A percentile compares a stretch with the other conserved stretches of the same genome.
Evolutionary conservation across 495 filamentous ascomycete species (phyloP).

Genomic region (Hyaloscypha variabilis): DNA sequence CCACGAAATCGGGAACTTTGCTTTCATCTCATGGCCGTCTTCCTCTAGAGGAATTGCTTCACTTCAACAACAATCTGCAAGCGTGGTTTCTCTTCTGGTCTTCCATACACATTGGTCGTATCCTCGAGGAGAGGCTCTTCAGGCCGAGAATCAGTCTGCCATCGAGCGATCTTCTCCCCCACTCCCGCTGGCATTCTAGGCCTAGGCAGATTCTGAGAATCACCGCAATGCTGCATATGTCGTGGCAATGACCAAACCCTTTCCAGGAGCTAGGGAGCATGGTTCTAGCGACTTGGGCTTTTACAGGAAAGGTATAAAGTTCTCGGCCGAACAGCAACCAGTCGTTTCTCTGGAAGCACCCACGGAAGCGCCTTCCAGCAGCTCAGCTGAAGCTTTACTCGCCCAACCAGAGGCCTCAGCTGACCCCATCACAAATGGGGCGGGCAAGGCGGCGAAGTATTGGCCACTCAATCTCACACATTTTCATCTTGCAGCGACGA

Average conservation of each 20-base stretch:
- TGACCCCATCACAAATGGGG: background rate
- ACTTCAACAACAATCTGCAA: background rate
- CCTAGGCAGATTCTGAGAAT: background rate
- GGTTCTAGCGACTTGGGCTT: background rate
- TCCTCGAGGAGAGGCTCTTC: background rate
- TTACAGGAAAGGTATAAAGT: background rate
- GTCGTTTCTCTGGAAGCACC: background rate
- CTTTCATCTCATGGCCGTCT: background rate
- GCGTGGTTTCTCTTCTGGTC: background rate
- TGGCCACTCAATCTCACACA: background rate
- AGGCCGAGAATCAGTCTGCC: background rate
- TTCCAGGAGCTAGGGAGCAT: background rate
- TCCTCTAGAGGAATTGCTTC: background rate
- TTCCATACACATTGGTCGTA: background rate
- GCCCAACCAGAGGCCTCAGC: background rate
- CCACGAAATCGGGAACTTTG: background rate
- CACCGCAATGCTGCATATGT: background rate
- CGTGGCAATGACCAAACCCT: background rate
- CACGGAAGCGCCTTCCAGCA: background rate
- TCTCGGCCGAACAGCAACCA: background rate
- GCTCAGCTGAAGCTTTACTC: background rate
- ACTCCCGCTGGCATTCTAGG: background rate
- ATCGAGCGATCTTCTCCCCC: background rate
- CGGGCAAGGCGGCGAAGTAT: background rate
- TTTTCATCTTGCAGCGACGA: background rate